A percentile compares a stretch with the other conserved stretches of the same genome.
Evolutionary conservation across 495 filamentous ascomycete species (phyloP).

Genomic region (Acidiella bohemica): DNA sequence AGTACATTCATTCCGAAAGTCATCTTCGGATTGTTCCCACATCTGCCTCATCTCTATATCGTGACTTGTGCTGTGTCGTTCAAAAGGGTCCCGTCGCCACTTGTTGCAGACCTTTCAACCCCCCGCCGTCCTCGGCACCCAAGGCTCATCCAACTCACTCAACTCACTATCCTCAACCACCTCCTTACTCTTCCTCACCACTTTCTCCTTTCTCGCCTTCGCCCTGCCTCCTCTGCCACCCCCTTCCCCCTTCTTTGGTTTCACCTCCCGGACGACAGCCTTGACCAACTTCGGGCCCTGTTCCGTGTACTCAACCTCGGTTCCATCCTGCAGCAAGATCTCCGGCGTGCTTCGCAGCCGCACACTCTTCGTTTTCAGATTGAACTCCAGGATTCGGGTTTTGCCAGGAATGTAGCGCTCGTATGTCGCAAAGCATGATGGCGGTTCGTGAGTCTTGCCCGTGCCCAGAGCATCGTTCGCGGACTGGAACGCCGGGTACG

Average conservation of each 20-base stretch:
- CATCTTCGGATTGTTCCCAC: background rate
- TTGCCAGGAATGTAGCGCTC: conserved; percentile 8
- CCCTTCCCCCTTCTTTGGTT: background rate
- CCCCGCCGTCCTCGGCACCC: too few species aligned
- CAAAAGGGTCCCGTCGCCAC: too few species aligned
- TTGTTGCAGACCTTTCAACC: too few species aligned
- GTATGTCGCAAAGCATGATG: background rate
- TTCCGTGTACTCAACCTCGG: conserved; percentile 3
- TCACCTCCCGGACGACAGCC: background rate
- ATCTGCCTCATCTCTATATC: background rate
- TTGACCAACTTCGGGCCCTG: conserved; percentile 7
- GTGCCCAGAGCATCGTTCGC: background rate
- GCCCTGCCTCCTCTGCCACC: background rate
- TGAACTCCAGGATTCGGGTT: conserved; percentile 9
- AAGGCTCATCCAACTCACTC: too few species aligned
- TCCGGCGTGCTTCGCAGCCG: conserved; percentile 6
- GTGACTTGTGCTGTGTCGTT: too few species aligned
- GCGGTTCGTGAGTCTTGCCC: background rate
- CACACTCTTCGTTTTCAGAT: background rate
- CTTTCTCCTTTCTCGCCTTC: background rate
- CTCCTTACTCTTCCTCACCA: background rate
- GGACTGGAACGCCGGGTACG: background rate
- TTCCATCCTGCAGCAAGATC: conserved; percentile 1
- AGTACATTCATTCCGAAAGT: background rate
- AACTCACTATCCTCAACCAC: background rate